These are phyloP conservation scores for Lichtheimia ramosa DNA, from an alignment of 371 early-diverging fungal species.

Conservation along the genomic window DNA sequence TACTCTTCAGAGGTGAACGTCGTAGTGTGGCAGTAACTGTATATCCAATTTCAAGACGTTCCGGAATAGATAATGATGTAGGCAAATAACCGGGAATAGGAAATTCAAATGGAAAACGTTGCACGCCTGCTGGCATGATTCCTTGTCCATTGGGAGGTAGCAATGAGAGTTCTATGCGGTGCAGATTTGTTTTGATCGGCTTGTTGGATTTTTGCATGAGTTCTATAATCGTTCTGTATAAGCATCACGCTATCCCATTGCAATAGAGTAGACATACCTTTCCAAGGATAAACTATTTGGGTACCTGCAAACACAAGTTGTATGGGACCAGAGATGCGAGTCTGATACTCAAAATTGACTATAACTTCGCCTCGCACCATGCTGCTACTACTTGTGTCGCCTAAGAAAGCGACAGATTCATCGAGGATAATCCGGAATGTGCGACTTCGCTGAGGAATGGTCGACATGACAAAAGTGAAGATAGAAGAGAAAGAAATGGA, in stretches of 20 bases:
- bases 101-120: conserved; percentile 46
- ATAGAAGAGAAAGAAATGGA: too few species aligned
- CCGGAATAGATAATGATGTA: conserved; percentile 22
- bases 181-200: conserved; percentile 32
- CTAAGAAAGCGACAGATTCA: conserved; percentile 29
- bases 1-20: not conserved
- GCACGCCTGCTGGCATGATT: conserved; percentile 38
- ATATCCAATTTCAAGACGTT: conserved; percentile 38
- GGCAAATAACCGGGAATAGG: conserved; percentile 39
- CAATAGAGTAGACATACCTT: conserved; percentile 16
- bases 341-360: conserved; percentile 29
- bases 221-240: conserved; percentile 8
- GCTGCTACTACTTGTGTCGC: conserved; percentile 26
- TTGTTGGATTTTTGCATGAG: conserved; percentile 24
- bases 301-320: conserved; percentile 36
- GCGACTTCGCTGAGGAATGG: conserved; percentile 1
- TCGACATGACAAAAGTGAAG: too few species aligned
- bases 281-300: conserved; percentile 34
- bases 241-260: not conserved
- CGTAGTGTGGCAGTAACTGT: conserved; percentile 20
- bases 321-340: conserved; percentile 38
- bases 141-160: conserved; percentile 37
- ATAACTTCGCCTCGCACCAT: conserved; percentile 46
- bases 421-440: conserved; percentile 25
- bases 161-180: conserved; percentile 32